A percentile compares a stretch with the other conserved stretches of the same genome.
Conservation (phyloP, 2,329 filamentous ascomycete species). For the Aschersonia sp. region DNA sequence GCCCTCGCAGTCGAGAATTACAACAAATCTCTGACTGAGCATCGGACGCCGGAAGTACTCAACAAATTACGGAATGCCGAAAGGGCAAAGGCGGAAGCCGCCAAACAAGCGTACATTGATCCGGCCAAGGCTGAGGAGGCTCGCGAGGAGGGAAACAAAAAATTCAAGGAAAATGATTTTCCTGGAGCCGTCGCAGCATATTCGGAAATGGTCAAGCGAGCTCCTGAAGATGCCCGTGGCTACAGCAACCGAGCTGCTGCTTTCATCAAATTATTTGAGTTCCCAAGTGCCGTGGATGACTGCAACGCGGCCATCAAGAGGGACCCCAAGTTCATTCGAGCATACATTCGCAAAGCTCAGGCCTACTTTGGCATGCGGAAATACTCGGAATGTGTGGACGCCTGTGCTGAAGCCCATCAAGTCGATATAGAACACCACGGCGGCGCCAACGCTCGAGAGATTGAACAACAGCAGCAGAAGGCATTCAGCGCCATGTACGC, state of each 20-base stretch:
- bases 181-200: slow-evolving; percentile 90
- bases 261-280: slow-evolving; percentile 91
- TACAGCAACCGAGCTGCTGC: slow-evolving; percentile 97
- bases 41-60: slow-evolving; percentile 87
- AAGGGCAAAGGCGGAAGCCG: slow-evolving; percentile 66
- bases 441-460: slow-evolving; percentile 76
- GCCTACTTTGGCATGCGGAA: slow-evolving; percentile 96
- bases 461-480: slow-evolving; percentile 89
- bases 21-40: slow-evolving; percentile 87
- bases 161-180: slow-evolving; percentile 96
- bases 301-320: slow-evolving; percentile 84
- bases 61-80: slow-evolving; percentile 85
- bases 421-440: slow-evolving; percentile 56
- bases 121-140: slow-evolving; percentile 89
- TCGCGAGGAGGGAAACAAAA: slow-evolving; percentile 84
- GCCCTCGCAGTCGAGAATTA: slow-evolving; percentile 74
- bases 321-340: slow-evolving; percentile 84
- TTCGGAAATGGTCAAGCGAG: slow-evolving; percentile 91
- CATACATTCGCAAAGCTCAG: slow-evolving; percentile 93
- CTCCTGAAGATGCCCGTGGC: slow-evolving; percentile 80
- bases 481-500: slow-evolving; percentile 81
- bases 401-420: slow-evolving; percentile 64
- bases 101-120: slow-evolving; percentile 72
- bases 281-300: slow-evolving; percentile 85
- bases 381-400: slow-evolving; percentile 88